phyloP scores from a whole-genome alignment of 2,329 filamentous ascomycete species.

The Decorospora gaudefroyi region DNA sequence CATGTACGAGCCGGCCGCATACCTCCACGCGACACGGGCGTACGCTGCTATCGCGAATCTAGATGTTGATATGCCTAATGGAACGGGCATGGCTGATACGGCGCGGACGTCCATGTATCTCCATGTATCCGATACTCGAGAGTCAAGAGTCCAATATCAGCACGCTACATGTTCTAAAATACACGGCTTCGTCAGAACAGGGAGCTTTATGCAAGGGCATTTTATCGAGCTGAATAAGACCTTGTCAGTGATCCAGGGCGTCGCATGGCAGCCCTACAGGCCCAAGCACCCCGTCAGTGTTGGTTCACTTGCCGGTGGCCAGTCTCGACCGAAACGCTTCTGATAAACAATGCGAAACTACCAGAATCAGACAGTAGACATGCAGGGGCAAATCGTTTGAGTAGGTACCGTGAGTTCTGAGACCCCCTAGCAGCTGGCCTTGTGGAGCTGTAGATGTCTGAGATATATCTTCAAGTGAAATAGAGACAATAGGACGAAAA shows the following conservation, averaged over 20 bases:
- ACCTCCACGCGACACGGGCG: background rate
- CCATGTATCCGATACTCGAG: background rate
- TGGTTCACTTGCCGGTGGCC: conserved; percentile 2
- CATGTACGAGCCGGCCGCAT: background rate
- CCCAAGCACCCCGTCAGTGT: background rate
- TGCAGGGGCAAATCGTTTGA: conserved; percentile 2
- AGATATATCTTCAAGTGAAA: background rate
- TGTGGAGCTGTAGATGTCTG: background rate
- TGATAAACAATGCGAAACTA: conserved; percentile 5
- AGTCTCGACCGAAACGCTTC: conserved; percentile 2
- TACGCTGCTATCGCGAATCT: background rate
- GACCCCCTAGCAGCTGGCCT: conserved; percentile 1
- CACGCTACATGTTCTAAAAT: background rate
- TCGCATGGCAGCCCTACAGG: background rate
- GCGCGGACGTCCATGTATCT: background rate
- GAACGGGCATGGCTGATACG: background rate
- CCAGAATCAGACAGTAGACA: background rate
- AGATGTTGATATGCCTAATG: too few relatives aligned
- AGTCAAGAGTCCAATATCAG: background rate
- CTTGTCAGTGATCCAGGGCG: background rate
- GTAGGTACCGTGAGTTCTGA: conserved; percentile 7
- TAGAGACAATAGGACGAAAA: background rate
- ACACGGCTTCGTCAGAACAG: background rate
- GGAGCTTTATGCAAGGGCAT: background rate
- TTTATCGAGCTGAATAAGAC: background rate